phyloP scores from a whole-genome alignment of 106 monocot species.

The Phalaenopsis aphrodite region DNA sequence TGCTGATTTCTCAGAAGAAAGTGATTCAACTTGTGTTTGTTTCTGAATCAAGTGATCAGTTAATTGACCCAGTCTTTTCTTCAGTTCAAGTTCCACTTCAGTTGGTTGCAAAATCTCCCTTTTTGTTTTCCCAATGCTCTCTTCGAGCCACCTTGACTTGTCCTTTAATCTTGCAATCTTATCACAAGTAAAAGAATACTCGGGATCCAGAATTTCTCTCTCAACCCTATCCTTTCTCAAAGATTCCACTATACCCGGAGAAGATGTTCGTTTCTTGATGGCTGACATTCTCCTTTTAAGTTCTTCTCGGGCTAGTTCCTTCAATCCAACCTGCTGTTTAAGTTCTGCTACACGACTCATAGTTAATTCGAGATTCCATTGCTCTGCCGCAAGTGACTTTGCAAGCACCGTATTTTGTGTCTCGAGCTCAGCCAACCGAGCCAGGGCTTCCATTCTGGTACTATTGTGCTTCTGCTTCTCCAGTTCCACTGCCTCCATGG shows the following conservation, averaged over 20 bases:
- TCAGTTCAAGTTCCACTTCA: conserved; percentile 70
- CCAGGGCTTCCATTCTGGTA: conserved; percentile 92
- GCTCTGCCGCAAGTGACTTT: conserved; percentile 52
- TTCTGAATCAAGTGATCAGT: conserved; percentile 93
- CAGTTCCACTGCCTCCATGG: conserved; percentile 79
- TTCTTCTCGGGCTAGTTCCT: conserved; percentile 57
- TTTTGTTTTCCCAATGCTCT: conserved; percentile 48
- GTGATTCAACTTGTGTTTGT: conserved; percentile 88
- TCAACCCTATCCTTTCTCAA: conserved; percentile 41
- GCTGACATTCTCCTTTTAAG: conserved; percentile 36
- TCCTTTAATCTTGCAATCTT: conserved; percentile 59
- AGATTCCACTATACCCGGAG: conserved; percentile 27
- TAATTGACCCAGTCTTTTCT: conserved; percentile 68
- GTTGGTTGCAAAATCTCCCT: conserved; percentile 54
- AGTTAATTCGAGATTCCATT: conserved; percentile 77
- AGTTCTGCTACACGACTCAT: conserved; percentile 52
- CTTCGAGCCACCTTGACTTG: conserved; percentile 61
- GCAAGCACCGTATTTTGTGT: conserved; percentile 76
- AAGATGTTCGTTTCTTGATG: conserved; percentile 27
- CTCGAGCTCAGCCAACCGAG: conserved; percentile 74
- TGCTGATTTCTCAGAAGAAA: conserved; percentile 84
- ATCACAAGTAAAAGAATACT: conserved; percentile 57
- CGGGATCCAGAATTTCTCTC: conserved; percentile 69
- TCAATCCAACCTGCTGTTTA: conserved; percentile 52
- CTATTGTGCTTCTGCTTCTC: conserved; percentile 88